Conservation (phyloP, 495 filamentous ascomycete species). For the Lasiosphaeria ovina region DNA sequence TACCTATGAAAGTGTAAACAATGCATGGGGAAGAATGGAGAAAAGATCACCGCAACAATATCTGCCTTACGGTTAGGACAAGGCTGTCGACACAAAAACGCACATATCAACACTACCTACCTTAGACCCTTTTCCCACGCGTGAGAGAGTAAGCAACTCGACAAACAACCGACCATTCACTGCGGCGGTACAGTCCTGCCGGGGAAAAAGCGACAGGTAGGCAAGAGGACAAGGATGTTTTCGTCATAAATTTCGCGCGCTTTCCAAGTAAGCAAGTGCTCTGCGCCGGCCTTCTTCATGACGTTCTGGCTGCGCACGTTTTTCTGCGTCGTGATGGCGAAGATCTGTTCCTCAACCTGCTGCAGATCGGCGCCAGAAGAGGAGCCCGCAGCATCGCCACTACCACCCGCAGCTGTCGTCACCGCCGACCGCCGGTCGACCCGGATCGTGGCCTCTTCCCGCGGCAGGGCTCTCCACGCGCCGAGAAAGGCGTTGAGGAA, state of each 20-base stretch:
- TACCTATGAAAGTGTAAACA: too few relatives aligned
- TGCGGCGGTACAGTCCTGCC: background rate
- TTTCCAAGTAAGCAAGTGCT: conserved; percentile 27
- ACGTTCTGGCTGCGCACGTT: conserved; percentile 40
- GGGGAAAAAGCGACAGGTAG: conserved; percentile 22
- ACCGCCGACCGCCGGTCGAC: conserved; percentile 22
- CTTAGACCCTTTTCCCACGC: too few relatives aligned
- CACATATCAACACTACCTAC: too few relatives aligned
- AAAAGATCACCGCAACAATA: too few relatives aligned
- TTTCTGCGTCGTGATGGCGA: conserved; percentile 33
- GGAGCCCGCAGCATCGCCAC: conserved; percentile 18
- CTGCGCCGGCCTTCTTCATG: conserved; percentile 40
- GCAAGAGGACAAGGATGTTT: conserved; percentile 14
- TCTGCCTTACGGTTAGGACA: too few relatives aligned
- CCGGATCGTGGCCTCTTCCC: conserved; percentile 32
- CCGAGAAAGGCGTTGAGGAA: conserved; percentile 40
- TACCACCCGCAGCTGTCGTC: conserved; percentile 10
- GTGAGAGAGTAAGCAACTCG: too few relatives aligned
- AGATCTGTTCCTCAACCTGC: conserved; percentile 31
- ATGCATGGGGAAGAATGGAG: too few relatives aligned
- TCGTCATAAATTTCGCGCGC: conserved; percentile 18
- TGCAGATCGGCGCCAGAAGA: conserved; percentile 11
- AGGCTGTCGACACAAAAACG: too few relatives aligned
- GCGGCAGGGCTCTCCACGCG: conserved; percentile 39
- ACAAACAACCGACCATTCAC: background rate